A percentile compares a stretch with the other conserved stretches of the same genome.
Evolutionary conservation across 495 filamentous ascomycete species (phyloP).

Genomic region (Talaromyces thailandensis): DNA sequence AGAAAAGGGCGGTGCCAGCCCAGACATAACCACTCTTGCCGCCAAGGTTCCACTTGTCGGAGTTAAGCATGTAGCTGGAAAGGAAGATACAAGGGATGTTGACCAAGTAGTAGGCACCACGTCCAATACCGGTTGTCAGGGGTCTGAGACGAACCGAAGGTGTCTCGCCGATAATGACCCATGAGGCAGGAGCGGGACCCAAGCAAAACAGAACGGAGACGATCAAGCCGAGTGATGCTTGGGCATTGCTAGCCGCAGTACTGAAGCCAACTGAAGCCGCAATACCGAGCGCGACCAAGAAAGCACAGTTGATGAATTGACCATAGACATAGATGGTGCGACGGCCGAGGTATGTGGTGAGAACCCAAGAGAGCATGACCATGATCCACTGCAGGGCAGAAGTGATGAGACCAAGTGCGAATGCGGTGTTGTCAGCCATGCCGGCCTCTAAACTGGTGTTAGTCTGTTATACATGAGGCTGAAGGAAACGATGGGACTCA

Average conservation of each 20-base stretch:
- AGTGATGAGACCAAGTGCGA: constrained; percentile 38
- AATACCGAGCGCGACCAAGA: constrained; percentile 38
- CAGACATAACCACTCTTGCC: constrained; percentile 46
- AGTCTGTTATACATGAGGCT: constrained; percentile 13
- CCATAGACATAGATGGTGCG: constrained; percentile 38
- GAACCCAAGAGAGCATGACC: constrained; percentile 45
- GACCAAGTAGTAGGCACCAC: constrained; percentile 42
- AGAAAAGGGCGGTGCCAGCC: constrained; percentile 38
- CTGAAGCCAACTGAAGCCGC: constrained; percentile 28
- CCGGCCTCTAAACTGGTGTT: constrained; percentile 20
- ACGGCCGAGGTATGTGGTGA: constrained; percentile 35
- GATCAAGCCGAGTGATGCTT: constrained; percentile 46
- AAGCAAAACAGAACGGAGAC: constrained; percentile 45
- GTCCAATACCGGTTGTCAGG: constrained; percentile 47
- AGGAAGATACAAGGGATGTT: constrained; percentile 48
- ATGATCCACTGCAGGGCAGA: constrained; percentile 41
- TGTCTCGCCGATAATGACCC: constrained; percentile 50
- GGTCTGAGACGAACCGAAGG: constrained; percentile 47
- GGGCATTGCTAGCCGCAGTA: constrained; percentile 29
- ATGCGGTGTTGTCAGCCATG: constrained; percentile 25
- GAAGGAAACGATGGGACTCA: constrained; percentile 12
- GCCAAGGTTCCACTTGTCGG: constrained; percentile 32
- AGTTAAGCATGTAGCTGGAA: constrained; percentile 40
- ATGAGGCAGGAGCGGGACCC: constrained; percentile 44
- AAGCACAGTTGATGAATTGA: constrained; percentile 24